Evolutionary conservation across 129 eudicot species (phyloP).

Genomic region (Flaveria sonorensis): DNA sequence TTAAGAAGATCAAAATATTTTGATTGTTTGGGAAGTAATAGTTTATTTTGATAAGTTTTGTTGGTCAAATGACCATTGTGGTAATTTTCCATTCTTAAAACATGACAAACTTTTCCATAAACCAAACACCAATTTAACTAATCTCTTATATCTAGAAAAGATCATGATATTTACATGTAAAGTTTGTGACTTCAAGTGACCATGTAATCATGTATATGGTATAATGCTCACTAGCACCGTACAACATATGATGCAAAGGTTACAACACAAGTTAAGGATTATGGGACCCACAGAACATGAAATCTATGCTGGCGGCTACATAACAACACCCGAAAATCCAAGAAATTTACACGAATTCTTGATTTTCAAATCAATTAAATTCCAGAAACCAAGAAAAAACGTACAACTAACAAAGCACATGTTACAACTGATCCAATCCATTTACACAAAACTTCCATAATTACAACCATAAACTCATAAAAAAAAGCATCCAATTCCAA

Average conservation of each 20-base stretch:
- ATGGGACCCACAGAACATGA: too few species aligned
- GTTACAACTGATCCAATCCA: background rate
- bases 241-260: background rate
- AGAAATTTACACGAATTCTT: constrained; percentile 9
- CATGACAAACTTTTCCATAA: too few species aligned
- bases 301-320: too few species aligned
- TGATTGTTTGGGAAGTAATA: too few species aligned
- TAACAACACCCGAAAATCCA: background rate
- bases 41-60: too few species aligned
- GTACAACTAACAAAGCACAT: background rate
- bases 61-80: too few species aligned
- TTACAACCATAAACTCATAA: background rate
- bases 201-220: background rate
- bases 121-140: too few species aligned
- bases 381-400: background rate
- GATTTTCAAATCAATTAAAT: background rate
- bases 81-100: too few species aligned
- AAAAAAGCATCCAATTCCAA: background rate
- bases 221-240: background rate
- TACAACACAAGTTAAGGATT: background rate
- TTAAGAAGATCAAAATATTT: too few species aligned
- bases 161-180: constrained; percentile 11
- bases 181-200: background rate
- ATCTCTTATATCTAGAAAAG: background rate
- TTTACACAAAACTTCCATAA: too few species aligned